Evolutionary conservation across 1,139 yeast species (phyloP), one percentile per base, ranked within the genome.

Genomic region (Geotrichum cucujoidarum): DNA sequence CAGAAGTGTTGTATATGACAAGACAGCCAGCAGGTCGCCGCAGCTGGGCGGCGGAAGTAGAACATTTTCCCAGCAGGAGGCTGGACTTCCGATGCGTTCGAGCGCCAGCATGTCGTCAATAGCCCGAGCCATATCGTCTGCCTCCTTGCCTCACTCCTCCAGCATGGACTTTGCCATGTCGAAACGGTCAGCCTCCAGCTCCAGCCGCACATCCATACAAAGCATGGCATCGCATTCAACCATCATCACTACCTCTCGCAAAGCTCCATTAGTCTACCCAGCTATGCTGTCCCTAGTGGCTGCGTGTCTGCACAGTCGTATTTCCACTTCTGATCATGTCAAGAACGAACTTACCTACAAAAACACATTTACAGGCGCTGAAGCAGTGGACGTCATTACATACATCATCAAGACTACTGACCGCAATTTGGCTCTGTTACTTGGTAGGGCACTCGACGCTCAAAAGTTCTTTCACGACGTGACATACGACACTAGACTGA

Each of bases 401-500:
- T 75, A 84, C 48, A 83, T 92, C 50, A 83, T 92, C 49, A 75
- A 95, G 57, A 90, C 97, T 2, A 85, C 89, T 17, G 98, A 92
- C 65, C 75, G 99, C 53, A 90, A 89, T 59, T 71, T 92, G 62
- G 97, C 97, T 0, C 70, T 92, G 42, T 70, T 92, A 43, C 70
- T 92, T 45, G 98, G 98, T 20, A 75, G 99, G 54, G 84, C 97
- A 0, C 72, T 92, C 52, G 98, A 92, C 67, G 95, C 97, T 0
- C 97, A 92, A 59, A 87, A 87, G 65, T 79, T 88, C 50, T 89
- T 92, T 66, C 96, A 89, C 63, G 98, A 92, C 67, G 97, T 90
- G 22, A 87, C 97, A 0, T 92, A 92, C 66, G 95, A 88, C 59
- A 97, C 90, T 64, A 73, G 97, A 45, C 73, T 92, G 49, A 76